Evolutionary conservation across 805 yeast species (phyloP), one percentile per base, ranked within the genome.

Genomic region (Starmerella etchellsii): DNA sequence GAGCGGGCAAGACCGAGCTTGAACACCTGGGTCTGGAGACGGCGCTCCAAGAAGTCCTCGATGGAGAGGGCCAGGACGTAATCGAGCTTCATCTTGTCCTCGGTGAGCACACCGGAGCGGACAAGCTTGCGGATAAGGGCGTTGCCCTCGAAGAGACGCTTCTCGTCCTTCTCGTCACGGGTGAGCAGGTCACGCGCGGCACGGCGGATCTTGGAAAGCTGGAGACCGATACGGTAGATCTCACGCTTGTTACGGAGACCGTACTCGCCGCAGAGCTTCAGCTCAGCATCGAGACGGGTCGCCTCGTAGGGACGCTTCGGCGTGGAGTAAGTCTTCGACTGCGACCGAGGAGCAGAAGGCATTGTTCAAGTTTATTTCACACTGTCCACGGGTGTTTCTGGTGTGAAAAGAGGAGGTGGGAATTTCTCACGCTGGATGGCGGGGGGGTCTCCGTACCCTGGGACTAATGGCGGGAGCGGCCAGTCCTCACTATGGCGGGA

Each of bases 221-320:
- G 97, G 79, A 81, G 83, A 70, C 93, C 93, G 69, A 91, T 87
- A 81, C 98, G 85, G 94, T 91, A 91, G 70, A 91, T 84, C 75
- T 91, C 98, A 70, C 93, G 83, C 88, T 91, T 91, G 95, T 91
- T 91, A 77, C 85, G 88, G 68, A 91, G 81, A 79, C 98, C 98
- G 81, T 73, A 87, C 73, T 91, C 97, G 78, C 98, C 98, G 66
- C 94, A 96, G 67, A 91, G 82, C 75, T 91, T 88, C 70, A 91
- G 82, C 75, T 91, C 98, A 68, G 95, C 84, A 64, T 91, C 98
- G 70, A 91, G 79, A 80, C 98, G 95, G 70, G 96, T 93, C 59
- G 93, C 82, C 76, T 91, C 99, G 78, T 81, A 91, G 56, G 97
- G 96, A 71, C 94, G 84, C 80, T 83, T 85, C 76, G 99, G 99